Conservation (phyloP, 2,329 filamentous ascomycete genomes). For the Penicillium polonicum region DNA sequence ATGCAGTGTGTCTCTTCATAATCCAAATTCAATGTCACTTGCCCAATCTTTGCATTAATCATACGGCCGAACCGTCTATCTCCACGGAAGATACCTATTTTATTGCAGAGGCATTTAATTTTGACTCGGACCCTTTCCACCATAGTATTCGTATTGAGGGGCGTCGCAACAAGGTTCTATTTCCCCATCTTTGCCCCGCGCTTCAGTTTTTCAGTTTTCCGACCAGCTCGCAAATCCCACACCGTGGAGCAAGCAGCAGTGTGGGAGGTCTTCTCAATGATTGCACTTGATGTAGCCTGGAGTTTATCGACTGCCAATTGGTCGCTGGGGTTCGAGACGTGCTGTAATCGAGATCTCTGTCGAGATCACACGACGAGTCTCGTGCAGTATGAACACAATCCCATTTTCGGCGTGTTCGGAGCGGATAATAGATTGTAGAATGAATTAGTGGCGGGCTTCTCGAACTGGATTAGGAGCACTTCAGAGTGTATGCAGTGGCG, state of each 20-base stretch:
- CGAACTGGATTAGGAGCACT: constrained; percentile 20
- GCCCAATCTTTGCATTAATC: neutral
- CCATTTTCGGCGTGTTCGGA: constrained; percentile 10
- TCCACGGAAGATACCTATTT: neutral
- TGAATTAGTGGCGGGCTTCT: constrained; percentile 19
- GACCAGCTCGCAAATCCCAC: constrained; percentile 16
- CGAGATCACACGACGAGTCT: constrained; percentile 9
- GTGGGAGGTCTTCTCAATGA: constrained; percentile 13
- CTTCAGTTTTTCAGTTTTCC: constrained; percentile 23
- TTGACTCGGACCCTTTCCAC: constrained; percentile 1
- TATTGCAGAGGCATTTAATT: neutral
- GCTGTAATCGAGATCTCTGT: constrained; percentile 18
- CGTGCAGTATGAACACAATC: constrained; percentile 14
- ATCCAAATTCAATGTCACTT: neutral
- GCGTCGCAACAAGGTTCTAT: constrained; percentile 6
- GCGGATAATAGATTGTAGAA: constrained; percentile 22
- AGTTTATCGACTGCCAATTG: constrained; percentile 11
- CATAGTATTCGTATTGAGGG: constrained; percentile 11
- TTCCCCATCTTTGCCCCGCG: constrained; percentile 10
- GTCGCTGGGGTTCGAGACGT: constrained; percentile 6
- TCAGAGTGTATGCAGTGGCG: constrained; percentile 5
- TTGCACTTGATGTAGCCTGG: constrained; percentile 15
- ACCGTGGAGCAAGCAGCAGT: constrained; percentile 20
- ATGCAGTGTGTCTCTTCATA: neutral
- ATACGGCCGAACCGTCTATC: neutral